Evolutionary conservation across 2,329 filamentous ascomycete genomes (phyloP).

Genomic region (Talaromyces atroroseus): DNA sequence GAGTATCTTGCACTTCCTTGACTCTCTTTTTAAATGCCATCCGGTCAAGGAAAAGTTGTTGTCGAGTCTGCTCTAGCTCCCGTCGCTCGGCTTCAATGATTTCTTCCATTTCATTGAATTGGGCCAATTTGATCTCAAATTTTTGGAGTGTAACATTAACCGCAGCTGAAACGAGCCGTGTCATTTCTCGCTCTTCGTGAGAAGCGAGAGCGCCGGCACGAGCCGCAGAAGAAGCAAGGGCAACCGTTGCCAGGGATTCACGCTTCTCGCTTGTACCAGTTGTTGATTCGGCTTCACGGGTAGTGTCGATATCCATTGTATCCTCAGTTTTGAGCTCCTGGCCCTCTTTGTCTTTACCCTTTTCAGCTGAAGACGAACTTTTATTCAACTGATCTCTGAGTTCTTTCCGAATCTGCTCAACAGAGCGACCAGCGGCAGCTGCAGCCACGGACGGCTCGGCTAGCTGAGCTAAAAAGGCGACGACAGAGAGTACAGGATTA

Average conservation of each 20-base stretch:
- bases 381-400: conserved; percentile 74
- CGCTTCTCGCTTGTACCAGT: conserved; percentile 45
- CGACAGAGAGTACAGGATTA: conserved; percentile 94
- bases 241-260: conserved; percentile 61
- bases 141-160: conserved; percentile 95
- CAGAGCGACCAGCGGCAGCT: conserved; percentile 80
- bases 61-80: conserved; percentile 84
- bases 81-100: conserved; percentile 86
- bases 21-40: conserved; percentile 85
- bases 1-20: conserved; percentile 69
- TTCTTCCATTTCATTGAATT: conserved; percentile 94
- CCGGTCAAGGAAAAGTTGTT: conserved; percentile 89
- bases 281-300: conserved; percentile 30
- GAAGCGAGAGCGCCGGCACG: conserved; percentile 84
- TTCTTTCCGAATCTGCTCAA: conserved; percentile 75
- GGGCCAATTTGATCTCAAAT: conserved; percentile 88
- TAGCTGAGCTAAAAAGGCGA: conserved; percentile 86
- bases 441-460: conserved; percentile 87
- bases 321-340: conserved; percentile 49
- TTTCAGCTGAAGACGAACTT: conserved; percentile 35
- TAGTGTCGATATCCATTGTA: conserved; percentile 53
- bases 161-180: conserved; percentile 81
- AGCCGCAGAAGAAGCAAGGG: conserved; percentile 78
- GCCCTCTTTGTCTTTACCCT: conserved; percentile 47
- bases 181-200: conserved; percentile 95